These are phyloP conservation scores for Rhizoctonia solani DNA, from an alignment of 1,284 basidiomycete genomes.

Conservation along the genomic window DNA sequence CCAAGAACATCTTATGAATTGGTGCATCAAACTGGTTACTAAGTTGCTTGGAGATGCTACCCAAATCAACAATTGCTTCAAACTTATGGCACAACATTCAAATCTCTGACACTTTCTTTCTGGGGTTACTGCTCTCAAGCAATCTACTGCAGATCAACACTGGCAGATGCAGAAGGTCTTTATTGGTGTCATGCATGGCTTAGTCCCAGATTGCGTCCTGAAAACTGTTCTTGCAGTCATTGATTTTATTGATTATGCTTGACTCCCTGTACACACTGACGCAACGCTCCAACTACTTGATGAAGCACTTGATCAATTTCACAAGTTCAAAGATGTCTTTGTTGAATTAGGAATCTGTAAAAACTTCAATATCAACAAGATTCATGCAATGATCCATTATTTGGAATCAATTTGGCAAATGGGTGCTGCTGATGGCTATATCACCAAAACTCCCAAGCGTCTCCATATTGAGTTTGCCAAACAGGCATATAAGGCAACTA, in stretches of 20 bases:
- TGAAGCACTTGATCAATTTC: neutral
- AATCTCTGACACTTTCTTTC: too few relatives aligned
- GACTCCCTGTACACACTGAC: neutral
- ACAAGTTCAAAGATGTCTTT: neutral
- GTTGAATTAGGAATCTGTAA: neutral
- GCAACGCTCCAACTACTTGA: neutral
- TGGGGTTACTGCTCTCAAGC: too few relatives aligned
- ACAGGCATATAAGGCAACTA: conserved; percentile 9
- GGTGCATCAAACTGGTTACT: too few relatives aligned
- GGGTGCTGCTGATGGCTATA: conserved; percentile 1
- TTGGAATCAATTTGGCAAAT: too few relatives aligned
- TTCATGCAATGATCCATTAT: conserved; percentile 4
- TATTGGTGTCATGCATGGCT: too few relatives aligned
- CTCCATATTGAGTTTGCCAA: too few relatives aligned
- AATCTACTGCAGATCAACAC: too few relatives aligned
- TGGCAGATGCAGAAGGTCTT: too few relatives aligned
- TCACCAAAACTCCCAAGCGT: conserved; percentile 7
- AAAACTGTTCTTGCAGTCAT: conserved; percentile 30
- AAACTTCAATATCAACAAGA: too few relatives aligned
- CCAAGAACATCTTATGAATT: conserved; percentile 41
- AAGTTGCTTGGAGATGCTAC: neutral
- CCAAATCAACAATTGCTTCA: conserved; percentile 29
- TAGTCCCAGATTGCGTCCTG: too few relatives aligned
- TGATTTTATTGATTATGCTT: neutral
- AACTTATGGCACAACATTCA: conserved; percentile 16